Base-by-base conservation (phyloP, 176 grass and related monocot species). In the Oryza australiensis region DNA sequence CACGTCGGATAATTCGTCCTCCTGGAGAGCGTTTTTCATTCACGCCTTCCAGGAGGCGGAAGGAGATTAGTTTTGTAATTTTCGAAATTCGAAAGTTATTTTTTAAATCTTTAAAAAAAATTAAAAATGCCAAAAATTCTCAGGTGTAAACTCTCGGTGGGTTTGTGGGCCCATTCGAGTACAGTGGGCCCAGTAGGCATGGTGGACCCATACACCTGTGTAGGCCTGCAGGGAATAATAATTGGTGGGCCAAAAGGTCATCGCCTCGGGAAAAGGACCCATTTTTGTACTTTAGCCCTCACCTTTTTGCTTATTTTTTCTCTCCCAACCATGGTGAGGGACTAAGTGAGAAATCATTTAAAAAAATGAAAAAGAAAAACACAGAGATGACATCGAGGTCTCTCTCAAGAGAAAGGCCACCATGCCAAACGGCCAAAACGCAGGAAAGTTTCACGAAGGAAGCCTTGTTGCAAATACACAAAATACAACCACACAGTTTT, bases 181-280 rank as follows among this genome's bases (percentile, higher is more conserved):
- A 9, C 4, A 5, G 4, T 40, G 38, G 5, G 69, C 69, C 69
- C 69, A 45, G 7, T 23, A 10, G 22, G 22, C 22, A 4, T n/a
- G 9, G 55, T 24, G 55, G 55, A 0, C 55, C 18, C 49, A 22
- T 6, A 55, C 14, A 49, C 46, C 12, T 40, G 41, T 43, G 12
- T 43, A 13, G 0, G 41, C 41, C 16, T 77, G 59, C 23, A n/a
- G 23, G 5, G n/a, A 23, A 23, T 60, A 60, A 60, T 60, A 60
- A 84, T 42, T 62, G 16, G 67, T 78, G 66, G 75, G 37, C 40
- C 64, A 27, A 35, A 72, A 68, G 20, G 24, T 33, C 66, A n/a
- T 64, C 38, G 51, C 75, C 53, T 65, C 22, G 26, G 65, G 51
- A 71, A 71, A 78, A 45, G 0, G 74, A 70, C 53, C 49, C 20